These are phyloP conservation scores for Pseudonectria buxi DNA, from an alignment of 2,329 filamentous ascomycete species.

Conservation along the genomic window DNA sequence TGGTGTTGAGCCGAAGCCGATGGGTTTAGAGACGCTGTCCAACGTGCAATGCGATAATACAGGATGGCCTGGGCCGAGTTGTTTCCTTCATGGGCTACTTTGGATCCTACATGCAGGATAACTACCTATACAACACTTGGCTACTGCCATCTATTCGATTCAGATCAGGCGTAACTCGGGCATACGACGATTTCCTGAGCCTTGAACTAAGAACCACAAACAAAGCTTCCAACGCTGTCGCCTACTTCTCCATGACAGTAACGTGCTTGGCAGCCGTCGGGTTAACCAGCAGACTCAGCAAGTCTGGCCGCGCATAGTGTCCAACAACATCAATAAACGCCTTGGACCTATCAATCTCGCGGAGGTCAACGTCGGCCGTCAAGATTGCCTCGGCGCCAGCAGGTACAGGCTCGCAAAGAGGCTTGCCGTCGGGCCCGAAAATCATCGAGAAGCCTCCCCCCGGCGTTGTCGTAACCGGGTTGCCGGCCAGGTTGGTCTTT, in stretches of 20 bases:
- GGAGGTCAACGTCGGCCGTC: slow-evolving; percentile 41
- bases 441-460: slow-evolving; percentile 43
- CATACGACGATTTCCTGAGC: no score
- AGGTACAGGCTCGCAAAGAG: slow-evolving; percentile 33
- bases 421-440: slow-evolving; percentile 44
- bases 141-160: no score
- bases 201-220: no score
- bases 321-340: slow-evolving; percentile 28
- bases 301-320: slow-evolving; percentile 28
- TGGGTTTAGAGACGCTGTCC: no score
- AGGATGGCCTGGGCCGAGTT: no score
- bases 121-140: no score
- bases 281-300: slow-evolving; percentile 31
- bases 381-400: slow-evolving; percentile 39
- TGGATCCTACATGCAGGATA: no score
- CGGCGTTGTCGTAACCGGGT: slow-evolving; percentile 30
- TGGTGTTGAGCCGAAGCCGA: no score
- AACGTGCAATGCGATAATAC: no score
- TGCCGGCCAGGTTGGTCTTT: slow-evolving; percentile 32
- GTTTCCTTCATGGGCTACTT: no score
- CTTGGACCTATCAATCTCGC: slow-evolving; percentile 29
- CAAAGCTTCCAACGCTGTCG: no score
- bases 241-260: neutral
- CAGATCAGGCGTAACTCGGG: no score
- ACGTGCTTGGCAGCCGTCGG: neutral